Evolutionary conservation across 768 basidiomycete species (phyloP).

Genomic region (Cytidiella melzeri): DNA sequence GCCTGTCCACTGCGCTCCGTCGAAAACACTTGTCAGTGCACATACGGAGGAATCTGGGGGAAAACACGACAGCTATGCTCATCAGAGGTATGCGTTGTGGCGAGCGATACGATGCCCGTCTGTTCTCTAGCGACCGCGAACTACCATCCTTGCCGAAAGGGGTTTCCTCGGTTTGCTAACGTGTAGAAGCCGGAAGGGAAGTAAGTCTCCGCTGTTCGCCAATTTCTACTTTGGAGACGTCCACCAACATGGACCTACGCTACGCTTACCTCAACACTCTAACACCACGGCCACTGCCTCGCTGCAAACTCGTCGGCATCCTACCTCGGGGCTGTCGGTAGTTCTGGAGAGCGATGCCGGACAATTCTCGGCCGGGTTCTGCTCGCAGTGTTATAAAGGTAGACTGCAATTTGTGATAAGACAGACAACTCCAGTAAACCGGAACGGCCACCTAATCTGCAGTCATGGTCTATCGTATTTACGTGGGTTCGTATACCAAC

Average conservation of each 20-base stretch:
- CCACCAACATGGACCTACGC: slow-evolving; percentile 12
- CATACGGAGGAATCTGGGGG: slow-evolving; percentile 10
- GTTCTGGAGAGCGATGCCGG: slow-evolving; percentile 3
- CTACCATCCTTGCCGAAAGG: slow-evolving; percentile 10
- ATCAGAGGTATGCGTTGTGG: background rate
- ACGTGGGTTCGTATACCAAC: slow-evolving; percentile 62
- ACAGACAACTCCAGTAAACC: background rate
- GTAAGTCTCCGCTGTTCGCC: background rate
- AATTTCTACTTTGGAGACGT: slow-evolving; percentile 2
- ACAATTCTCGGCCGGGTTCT: slow-evolving; percentile 10
- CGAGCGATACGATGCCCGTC: background rate
- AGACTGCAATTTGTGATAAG: slow-evolving; percentile 13
- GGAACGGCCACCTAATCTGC: slow-evolving; percentile 1
- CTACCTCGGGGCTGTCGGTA: slow-evolving; percentile 4
- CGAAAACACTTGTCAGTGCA: background rate
- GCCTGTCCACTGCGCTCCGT: background rate
- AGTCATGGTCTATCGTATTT: slow-evolving; percentile 34
- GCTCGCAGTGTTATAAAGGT: slow-evolving; percentile 7
- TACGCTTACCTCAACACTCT: background rate
- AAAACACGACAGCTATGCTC: background rate
- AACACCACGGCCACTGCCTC: too few relatives aligned
- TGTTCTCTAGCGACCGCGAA: background rate
- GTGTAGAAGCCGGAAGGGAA: slow-evolving; percentile 4
- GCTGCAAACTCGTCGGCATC: background rate
- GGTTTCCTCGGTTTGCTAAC: slow-evolving; percentile 4